Conservation (phyloP, 2,329 filamentous ascomycete genomes). For the Colletotrichum brevisporum region DNA sequence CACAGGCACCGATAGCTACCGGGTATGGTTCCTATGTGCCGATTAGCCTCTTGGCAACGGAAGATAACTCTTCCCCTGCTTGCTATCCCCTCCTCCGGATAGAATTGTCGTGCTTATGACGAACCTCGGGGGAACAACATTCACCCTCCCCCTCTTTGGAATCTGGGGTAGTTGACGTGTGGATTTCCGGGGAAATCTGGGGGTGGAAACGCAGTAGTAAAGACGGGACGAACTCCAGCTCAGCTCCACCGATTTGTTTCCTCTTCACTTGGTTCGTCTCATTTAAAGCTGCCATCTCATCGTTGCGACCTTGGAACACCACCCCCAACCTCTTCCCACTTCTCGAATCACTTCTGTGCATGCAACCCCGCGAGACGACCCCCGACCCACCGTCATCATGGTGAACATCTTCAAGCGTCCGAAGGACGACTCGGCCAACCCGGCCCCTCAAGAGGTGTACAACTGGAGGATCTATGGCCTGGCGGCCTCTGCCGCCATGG, state of each 20-base stretch:
- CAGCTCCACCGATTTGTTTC: too few relatives aligned
- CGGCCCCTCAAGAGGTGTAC: slow-evolving; percentile 43
- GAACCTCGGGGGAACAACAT: too few relatives aligned
- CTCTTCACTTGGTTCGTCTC: too few relatives aligned
- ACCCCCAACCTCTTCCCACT: background rate
- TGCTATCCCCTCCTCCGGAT: background rate
- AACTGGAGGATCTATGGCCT: slow-evolving; percentile 48
- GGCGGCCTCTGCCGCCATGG: slow-evolving; percentile 46
- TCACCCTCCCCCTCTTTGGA: background rate
- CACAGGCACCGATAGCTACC: background rate
- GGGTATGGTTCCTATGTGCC: background rate
- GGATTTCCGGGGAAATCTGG: slow-evolving; percentile 22
- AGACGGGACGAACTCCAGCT: background rate
- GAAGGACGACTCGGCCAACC: slow-evolving; percentile 37
- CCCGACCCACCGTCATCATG: background rate
- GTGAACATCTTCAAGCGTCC: slow-evolving; percentile 20
- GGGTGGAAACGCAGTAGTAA: background rate
- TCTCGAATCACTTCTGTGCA: background rate
- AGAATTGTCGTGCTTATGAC: background rate
- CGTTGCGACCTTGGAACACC: too few relatives aligned
- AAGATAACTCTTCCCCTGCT: slow-evolving; percentile 5
- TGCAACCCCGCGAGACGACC: background rate
- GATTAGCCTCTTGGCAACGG: slow-evolving; percentile 13
- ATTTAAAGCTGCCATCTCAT: too few relatives aligned
- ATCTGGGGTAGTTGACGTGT: slow-evolving; percentile 13